These are phyloP conservation scores for Leccinum pellstonianum DNA, from an alignment of 768 basidiomycete genomes.

Conservation along the genomic window DNA sequence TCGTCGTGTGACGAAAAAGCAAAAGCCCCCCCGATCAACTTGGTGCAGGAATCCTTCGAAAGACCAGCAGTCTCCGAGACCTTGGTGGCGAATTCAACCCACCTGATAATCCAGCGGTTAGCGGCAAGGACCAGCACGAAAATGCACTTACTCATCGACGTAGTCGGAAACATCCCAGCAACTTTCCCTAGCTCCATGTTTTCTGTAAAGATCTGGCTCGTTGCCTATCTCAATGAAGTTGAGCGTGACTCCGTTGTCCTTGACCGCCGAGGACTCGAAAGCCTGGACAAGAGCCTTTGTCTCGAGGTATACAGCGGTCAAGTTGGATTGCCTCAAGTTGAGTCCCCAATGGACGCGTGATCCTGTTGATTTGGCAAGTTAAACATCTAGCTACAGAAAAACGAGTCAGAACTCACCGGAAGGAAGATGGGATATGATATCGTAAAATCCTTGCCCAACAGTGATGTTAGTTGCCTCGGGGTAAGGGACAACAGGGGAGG, in stretches of 20 bases:
- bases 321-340: conserved; percentile 56
- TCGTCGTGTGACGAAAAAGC: conserved; percentile 47
- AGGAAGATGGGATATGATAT: conserved; percentile 51
- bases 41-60: conserved; percentile 37
- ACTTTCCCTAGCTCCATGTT: conserved; percentile 42
- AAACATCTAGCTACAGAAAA: not conserved
- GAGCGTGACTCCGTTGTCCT: conserved; percentile 42
- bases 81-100: conserved; percentile 51
- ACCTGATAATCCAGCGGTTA: conserved; percentile 36
- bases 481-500: conserved; percentile 52
- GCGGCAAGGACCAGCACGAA: not conserved
- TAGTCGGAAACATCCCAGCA: conserved; percentile 45
- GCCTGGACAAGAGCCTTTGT: conserved; percentile 48
- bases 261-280: conserved; percentile 43
- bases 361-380: conserved; percentile 34
- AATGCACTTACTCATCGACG: conserved; percentile 45
- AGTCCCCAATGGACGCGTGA: conserved; percentile 68
- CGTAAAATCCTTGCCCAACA: conserved; percentile 57
- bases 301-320: conserved; percentile 49
- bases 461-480: conserved; percentile 63
- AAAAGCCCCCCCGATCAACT: conserved; percentile 51
- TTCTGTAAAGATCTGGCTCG: conserved; percentile 54
- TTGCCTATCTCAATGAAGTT: conserved; percentile 65
- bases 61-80: conserved; percentile 43
- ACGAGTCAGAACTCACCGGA: conserved; percentile 32